Evolutionary conservation across 495 filamentous ascomycete genomes (phyloP), one percentile per base, ranked within the genome.

Genomic region (Aspergillus mulundensis): DNA sequence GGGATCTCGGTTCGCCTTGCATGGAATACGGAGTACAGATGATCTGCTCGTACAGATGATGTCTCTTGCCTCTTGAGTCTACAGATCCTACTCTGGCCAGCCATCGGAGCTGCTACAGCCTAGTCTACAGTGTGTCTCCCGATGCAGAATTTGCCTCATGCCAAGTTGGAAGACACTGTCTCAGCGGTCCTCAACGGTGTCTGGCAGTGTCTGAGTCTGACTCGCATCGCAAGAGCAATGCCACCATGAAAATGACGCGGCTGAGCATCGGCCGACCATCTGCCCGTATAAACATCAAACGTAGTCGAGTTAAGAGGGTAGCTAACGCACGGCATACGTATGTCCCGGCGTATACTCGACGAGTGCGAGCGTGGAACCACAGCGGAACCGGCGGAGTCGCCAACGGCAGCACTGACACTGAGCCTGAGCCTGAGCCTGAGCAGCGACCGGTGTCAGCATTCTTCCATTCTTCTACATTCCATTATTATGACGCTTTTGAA

Each of bases 371-470:
- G 46, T 54, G 57, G 50, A 30, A 52, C 54, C 52, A n/a, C 40
- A 49, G 40, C 53, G 58, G 52, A 52, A 48, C 53, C 46, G 18
- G 47, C 48, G 52, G 47, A 50, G 49, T 43, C 39, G 24, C 38
- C 5, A 20, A 3, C 30, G 25, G 15, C 12, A 40, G 48, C 38
- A 38, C 16, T 10, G n/a, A n/a, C n/a, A n/a, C n/a, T n/a, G n/a
- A n/a, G n/a, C n/a, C n/a, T n/a, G n/a, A n/a, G n/a, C n/a, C n/a
- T n/a, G n/a, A n/a, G n/a, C n/a, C 20, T 10, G 4, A 32, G 19
- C n/a, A 43, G 21, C 14, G 23, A 20, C 21, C 36, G 36, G 23
- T 20, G n/a, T 18, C 38, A 40, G 38, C 38, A 40, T 40, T 40
- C 38, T 12, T 36, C 12, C 32, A n/a, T 36, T 7, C 32, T 36